Percentiles rank a stretch among this genome's conserved stretches.
phyloP scores from a whole-genome alignment of 257 asterid genomes.

The Vinca minor region DNA sequence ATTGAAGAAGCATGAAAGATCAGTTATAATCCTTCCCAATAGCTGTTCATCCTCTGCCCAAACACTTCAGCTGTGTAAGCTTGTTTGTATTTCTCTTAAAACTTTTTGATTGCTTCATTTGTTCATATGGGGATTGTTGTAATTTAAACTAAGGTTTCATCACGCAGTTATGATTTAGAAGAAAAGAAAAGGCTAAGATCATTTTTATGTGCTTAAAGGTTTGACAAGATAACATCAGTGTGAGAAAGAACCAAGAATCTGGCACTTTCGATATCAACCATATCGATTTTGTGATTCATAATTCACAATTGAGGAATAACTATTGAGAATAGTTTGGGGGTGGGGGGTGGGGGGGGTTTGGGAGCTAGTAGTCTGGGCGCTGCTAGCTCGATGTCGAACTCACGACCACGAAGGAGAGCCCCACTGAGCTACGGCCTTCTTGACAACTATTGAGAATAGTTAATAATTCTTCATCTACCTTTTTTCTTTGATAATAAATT shows the following conservation, averaged over 20 bases:
- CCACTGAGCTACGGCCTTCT: too few relatives aligned
- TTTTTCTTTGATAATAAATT: too few relatives aligned
- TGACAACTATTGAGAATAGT: too few relatives aligned
- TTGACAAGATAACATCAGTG: neutral
- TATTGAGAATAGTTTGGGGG: too few relatives aligned
- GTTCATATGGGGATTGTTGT: conserved; percentile 48
- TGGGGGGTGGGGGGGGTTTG: too few relatives aligned
- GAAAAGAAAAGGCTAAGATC: neutral
- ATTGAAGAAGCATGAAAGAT: conserved; percentile 14
- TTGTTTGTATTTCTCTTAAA: conserved; percentile 40
- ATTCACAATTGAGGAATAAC: too few relatives aligned
- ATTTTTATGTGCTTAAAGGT: neutral
- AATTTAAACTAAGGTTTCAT: conserved; percentile 29
- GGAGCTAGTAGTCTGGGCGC: too few relatives aligned
- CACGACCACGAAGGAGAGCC: too few relatives aligned
- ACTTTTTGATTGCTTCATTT: conserved; percentile 39
- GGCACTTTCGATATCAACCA: too few relatives aligned
- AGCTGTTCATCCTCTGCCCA: conserved; percentile 42
- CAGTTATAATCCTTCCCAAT: conserved; percentile 9
- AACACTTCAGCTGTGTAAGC: conserved; percentile 60
- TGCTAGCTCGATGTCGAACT: too few relatives aligned
- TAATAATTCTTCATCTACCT: too few relatives aligned
- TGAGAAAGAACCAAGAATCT: neutral
- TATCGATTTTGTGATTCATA: too few relatives aligned
- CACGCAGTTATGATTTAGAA: conserved; percentile 20